These are phyloP conservation scores for Entelexis paramagnoliae DNA, from an alignment of 1,139 yeast genomes.

Conservation along the genomic window DNA sequence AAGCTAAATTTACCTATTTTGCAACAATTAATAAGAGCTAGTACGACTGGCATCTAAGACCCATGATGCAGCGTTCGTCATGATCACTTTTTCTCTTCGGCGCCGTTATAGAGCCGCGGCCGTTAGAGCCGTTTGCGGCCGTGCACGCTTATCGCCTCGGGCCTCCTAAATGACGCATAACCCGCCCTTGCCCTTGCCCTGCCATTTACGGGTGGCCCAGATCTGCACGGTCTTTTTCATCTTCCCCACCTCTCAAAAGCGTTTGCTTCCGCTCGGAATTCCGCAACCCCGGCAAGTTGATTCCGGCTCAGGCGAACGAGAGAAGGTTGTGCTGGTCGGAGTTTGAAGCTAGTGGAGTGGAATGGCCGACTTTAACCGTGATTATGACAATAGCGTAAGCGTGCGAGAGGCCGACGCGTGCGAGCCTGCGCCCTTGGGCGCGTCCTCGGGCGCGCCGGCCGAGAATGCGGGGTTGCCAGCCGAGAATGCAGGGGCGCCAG, in stretches of 20 bases:
- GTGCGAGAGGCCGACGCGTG: background rate
- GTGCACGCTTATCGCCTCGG: background rate
- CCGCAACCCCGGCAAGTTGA: too few species aligned
- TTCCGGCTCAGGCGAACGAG: too few species aligned
- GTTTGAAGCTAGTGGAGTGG: background rate
- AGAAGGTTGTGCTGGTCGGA: too few species aligned
- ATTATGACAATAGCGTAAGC: background rate
- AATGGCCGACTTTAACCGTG: background rate
- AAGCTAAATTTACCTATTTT: too few species aligned
- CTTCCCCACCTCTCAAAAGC: background rate
- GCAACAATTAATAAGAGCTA: too few species aligned
- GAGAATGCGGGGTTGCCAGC: background rate
- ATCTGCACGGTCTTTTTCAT: slow-evolving; percentile 1
- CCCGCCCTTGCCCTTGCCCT: background rate
- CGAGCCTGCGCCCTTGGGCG: too few species aligned
- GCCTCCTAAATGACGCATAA: background rate
- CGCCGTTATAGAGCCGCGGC: too few species aligned
- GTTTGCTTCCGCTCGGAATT: background rate
- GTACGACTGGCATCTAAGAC: too few species aligned
- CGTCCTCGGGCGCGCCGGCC: background rate
- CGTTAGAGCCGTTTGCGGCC: background rate
- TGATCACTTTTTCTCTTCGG: too few species aligned
- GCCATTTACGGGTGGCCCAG: background rate
- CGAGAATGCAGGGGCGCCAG: too few species aligned
- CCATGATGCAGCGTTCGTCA: too few species aligned